phyloP scores from a whole-genome alignment of 371 early-diverging fungal genomes.

The Mortierella sp. region DNA sequence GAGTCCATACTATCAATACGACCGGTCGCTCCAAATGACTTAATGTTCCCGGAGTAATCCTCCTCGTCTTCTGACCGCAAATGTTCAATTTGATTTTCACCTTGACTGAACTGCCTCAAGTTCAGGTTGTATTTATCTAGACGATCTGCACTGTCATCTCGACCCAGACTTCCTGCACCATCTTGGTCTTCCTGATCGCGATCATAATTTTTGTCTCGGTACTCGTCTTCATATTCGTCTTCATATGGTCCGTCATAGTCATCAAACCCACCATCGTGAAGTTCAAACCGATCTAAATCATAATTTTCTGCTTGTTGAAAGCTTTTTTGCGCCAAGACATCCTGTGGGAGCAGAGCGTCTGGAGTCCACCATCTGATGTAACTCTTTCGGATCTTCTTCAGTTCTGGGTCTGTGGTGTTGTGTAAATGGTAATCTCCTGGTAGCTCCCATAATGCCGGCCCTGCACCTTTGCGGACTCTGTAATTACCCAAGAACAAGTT shows the following conservation, averaged over 20 bases:
- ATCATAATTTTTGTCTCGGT: conserved; percentile 6
- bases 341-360: conserved; percentile 58
- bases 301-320: conserved; percentile 20
- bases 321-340: conserved; percentile 31
- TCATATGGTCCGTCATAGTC: conserved; percentile 10
- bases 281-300: conserved; percentile 6
- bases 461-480: conserved; percentile 64
- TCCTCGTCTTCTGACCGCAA: conserved; percentile 41
- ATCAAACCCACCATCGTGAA: conserved; percentile 32
- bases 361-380: conserved; percentile 76
- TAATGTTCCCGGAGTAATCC: conserved; percentile 1
- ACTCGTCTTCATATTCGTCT: conserved; percentile 9
- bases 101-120: conserved; percentile 4
- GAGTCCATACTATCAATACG: conserved; percentile 33
- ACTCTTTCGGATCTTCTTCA: conserved; percentile 55
- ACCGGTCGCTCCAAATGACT: not conserved
- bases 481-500: conserved; percentile 93
- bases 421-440: conserved; percentile 87
- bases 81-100: conserved; percentile 28
- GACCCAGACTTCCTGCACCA: conserved; percentile 1
- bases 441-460: conserved; percentile 86
- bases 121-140: conserved; percentile 9
- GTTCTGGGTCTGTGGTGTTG: conserved; percentile 69
- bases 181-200: not conserved
- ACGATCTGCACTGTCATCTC: conserved; percentile 17